phyloP scores from a whole-genome alignment of 257 asterid genomes.

The Perilla frutescens region DNA sequence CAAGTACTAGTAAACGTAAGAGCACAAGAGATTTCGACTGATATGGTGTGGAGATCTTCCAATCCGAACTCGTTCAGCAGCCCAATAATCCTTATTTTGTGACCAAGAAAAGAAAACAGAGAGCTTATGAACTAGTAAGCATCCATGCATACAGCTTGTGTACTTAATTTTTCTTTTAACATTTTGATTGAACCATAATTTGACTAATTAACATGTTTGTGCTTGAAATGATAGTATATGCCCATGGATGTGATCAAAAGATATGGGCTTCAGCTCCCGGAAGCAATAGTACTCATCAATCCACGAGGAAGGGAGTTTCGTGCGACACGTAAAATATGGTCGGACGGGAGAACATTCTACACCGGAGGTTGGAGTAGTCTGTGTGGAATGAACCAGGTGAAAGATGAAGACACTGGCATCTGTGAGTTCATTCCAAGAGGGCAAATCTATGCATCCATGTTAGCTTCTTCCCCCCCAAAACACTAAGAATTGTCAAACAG shows the following conservation, averaged over 20 bases:
- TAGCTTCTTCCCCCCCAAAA: too few species aligned
- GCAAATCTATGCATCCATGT: too few species aligned
- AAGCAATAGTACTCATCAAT: too few species aligned
- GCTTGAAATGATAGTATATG: conserved; percentile 3
- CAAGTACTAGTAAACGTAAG: background rate
- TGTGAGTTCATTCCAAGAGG: too few species aligned
- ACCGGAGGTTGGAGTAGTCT: too few species aligned
- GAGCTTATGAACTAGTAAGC: background rate
- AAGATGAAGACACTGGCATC: too few species aligned
- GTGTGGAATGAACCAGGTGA: too few species aligned
- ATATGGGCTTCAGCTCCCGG: background rate
- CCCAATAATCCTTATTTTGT: conserved; percentile 35
- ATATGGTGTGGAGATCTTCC: conserved; percentile 32
- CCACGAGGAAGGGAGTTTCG: too few species aligned
- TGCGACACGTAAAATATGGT: too few species aligned
- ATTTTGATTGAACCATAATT: background rate
- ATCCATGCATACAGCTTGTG: background rate
- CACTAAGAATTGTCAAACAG: too few species aligned
- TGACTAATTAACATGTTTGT: background rate
- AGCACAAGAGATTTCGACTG: background rate
- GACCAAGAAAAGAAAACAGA: background rate
- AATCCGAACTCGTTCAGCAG: conserved; percentile 22
- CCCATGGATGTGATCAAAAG: conserved; percentile 2
- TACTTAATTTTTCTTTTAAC: background rate
- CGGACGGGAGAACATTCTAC: too few species aligned